Percentiles rank a stretch among this genome's conserved stretches.
These are phyloP conservation scores for Colletotrichum eremochloae DNA, from an alignment of 2,329 filamentous ascomycete genomes.

Conservation along the genomic window DNA sequence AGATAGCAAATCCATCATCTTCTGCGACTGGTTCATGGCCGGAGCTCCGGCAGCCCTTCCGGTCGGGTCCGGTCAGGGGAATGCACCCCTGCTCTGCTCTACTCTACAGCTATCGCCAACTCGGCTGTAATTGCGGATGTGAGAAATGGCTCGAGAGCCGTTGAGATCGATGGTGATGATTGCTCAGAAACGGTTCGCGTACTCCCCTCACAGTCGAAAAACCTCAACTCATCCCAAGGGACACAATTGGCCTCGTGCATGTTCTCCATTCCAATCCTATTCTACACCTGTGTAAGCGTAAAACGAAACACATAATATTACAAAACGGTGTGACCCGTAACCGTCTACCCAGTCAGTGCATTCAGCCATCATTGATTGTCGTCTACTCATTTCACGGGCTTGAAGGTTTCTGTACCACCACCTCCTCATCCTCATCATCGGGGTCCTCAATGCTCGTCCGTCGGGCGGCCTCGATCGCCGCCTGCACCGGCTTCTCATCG, in stretches of 20 bases:
- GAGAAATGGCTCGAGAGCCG: not conserved
- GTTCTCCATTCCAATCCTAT: conserved; percentile 31
- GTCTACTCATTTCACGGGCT: conserved; percentile 32
- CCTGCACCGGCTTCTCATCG: conserved; percentile 58
- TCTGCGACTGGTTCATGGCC: not conserved
- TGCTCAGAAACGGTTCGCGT: no score
- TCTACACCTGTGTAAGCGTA: conserved; percentile 34
- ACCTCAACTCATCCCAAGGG: not conserved
- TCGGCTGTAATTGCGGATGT: not conserved
- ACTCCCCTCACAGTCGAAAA: no score
- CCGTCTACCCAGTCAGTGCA: conserved; percentile 18
- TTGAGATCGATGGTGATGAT: no score
- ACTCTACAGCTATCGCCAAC: not conserved
- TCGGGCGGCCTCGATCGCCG: conserved; percentile 65
- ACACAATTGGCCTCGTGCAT: not conserved
- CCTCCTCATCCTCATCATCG: conserved; percentile 64
- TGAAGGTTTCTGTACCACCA: conserved; percentile 48
- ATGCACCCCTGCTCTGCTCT: not conserved
- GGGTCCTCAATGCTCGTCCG: conserved; percentile 72
- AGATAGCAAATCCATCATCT: not conserved
- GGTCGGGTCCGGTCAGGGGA: not conserved
- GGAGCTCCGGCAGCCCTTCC: conserved; percentile 7
- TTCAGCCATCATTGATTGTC: not conserved
- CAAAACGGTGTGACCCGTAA: conserved; percentile 19
- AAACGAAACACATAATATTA: conserved; percentile 41